Base-by-base conservation (phyloP, 2,329 filamentous ascomycete species). In the Leptographium galeiforme region DNA sequence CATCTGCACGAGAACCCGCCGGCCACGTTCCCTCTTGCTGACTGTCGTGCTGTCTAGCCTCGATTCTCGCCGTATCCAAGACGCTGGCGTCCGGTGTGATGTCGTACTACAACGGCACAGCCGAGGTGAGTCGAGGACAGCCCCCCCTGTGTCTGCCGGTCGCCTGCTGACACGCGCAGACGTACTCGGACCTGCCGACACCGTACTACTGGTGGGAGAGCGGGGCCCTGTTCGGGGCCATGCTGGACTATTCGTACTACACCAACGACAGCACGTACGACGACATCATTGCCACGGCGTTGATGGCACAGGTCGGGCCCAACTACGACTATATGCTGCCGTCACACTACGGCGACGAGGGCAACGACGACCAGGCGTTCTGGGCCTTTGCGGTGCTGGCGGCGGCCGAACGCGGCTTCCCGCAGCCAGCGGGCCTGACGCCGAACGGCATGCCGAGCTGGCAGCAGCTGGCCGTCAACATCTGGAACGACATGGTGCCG, bases 351-450 rank as follows among this genome's bases (percentile, higher is more conserved):
- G 71, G 72, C n/a, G 76, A 80, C 56, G 78, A 85, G 64, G 84
- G 84, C 52, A 89, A 88, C 59, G 85, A 88, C 59, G 85, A 89
- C 62, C 81, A 87, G 63, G 81, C 79, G 36, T 87, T 87, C 63
- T 89, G 85, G 85, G 80, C 75, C 12, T 80, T 87, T 32, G 74
- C 81, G 14, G 75, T 81, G 57, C 75, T 89, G 64, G 72, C 81
- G 6, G 85, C 85, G 0, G 79, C 84, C 4, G 85, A 89, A 66
- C 75, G 79, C 56, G 78, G 81, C 63, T 84, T 83, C 54, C 79
- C 84, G 2, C 75, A 82, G 57, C 76, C 81, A 8, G 70, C 80
- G n/a, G 60, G 67, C 10, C 64, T 64, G 16, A 67, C 78, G 40
- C 82, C 83, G 1, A 69, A 76, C 8, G 88, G 84, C 78, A 71